These are phyloP conservation scores for Botrytis porri DNA, from an alignment of 2,329 filamentous ascomycete species.

Conservation along the genomic window DNA sequence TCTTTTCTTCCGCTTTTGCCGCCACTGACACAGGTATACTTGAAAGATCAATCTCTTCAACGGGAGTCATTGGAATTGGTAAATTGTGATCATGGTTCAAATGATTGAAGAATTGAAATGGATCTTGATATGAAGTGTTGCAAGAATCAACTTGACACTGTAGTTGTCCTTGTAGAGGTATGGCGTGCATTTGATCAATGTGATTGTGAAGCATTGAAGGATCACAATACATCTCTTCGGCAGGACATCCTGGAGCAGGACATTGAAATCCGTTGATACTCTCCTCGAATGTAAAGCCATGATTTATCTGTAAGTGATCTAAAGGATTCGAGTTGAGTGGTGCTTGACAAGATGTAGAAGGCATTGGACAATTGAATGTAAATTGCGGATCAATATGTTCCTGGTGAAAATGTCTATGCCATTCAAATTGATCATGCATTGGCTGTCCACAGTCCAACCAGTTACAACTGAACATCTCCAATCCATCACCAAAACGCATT, in stretches of 20 bases:
- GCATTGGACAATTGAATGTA: slow-evolving; percentile 33
- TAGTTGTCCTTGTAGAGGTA: slow-evolving; percentile 30
- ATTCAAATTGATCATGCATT: slow-evolving; percentile 30
- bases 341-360: slow-evolving; percentile 27
- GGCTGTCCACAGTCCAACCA: slow-evolving; percentile 33
- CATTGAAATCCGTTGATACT: slow-evolving; percentile 29
- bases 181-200: slow-evolving; percentile 34
- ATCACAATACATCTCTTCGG: slow-evolving; percentile 28
- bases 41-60: slow-evolving; percentile 26
- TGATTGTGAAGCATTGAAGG: slow-evolving; percentile 35
- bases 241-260: slow-evolving; percentile 32
- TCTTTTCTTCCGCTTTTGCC: background rate
- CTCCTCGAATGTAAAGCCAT: slow-evolving; percentile 33
- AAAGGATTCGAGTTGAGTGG: slow-evolving; percentile 31
- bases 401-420: slow-evolving; percentile 32
- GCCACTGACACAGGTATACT: background rate
- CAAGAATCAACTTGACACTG: slow-evolving; percentile 33
- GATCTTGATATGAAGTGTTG: slow-evolving; percentile 29
- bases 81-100: slow-evolving; percentile 31
- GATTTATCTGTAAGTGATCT: slow-evolving; percentile 32
- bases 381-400: slow-evolving; percentile 36
- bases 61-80: slow-evolving; percentile 21
- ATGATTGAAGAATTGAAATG: slow-evolving; percentile 30
- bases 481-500: slow-evolving; percentile 23
- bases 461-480: slow-evolving; percentile 26